phyloP scores from a whole-genome alignment of 345 rosid species.

The Microcos paniculata region DNA sequence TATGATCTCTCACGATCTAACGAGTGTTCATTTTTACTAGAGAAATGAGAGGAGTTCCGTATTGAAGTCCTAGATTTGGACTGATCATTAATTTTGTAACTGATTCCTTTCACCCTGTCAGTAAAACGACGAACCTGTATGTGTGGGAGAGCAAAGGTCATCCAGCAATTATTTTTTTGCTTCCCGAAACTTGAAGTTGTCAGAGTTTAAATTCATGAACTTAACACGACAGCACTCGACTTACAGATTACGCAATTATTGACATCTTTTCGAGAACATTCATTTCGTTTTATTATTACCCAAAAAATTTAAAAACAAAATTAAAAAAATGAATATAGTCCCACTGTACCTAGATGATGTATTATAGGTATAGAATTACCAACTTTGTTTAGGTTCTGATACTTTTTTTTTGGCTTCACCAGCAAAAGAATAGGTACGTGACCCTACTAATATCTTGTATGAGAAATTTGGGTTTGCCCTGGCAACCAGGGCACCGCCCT shows the following conservation, averaged over 20 bases:
- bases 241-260: no score
- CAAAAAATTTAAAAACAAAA: background rate
- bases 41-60: background rate
- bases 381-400: background rate
- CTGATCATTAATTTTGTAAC: background rate
- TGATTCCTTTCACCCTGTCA: no score
- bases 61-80: background rate
- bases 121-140: background rate
- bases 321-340: background rate
- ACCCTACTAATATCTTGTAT: background rate
- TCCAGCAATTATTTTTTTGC: no score
- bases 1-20: background rate
- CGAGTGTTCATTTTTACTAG: background rate
- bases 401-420: no score
- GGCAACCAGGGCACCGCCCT: slow-evolving; percentile 11
- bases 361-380: background rate
- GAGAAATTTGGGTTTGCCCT: background rate
- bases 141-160: background rate
- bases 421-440: background rate
- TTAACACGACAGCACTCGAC: no score
- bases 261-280: background rate
- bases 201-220: no score
- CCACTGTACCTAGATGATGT: background rate
- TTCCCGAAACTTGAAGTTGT: no score
- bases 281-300: background rate